Evolutionary conservation across 2,329 filamentous ascomycete species (phyloP).

Genomic region (Grosmannia penicillata): DNA sequence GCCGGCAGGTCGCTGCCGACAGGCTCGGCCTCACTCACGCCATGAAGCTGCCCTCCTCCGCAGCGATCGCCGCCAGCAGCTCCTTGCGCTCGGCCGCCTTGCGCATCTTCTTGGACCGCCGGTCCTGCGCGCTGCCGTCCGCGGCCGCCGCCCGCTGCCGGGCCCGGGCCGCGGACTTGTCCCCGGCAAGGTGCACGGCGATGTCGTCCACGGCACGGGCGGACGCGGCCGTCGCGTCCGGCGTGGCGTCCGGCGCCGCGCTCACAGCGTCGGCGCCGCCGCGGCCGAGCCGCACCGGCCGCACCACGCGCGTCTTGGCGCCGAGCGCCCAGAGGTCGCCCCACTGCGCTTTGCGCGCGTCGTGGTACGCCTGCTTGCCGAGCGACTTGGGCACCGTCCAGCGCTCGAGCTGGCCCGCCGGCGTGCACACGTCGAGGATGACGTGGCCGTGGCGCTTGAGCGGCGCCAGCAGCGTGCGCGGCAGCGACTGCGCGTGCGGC

Average conservation of each 20-base stretch:
- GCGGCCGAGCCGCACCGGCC: slow-evolving; percentile 37
- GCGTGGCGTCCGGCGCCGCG: background rate
- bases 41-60: too few relatives aligned
- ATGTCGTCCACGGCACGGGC: background rate
- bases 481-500: slow-evolving; percentile 53
- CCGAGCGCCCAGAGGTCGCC: slow-evolving; percentile 93
- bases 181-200: background rate
- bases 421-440: slow-evolving; percentile 81
- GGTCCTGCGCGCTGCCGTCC: too few relatives aligned
- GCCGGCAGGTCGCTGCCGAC: too few relatives aligned
- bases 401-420: slow-evolving; percentile 70
- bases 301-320: slow-evolving; percentile 63
- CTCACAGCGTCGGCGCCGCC: background rate
- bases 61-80: too few relatives aligned
- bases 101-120: background rate
- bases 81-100: too few relatives aligned
- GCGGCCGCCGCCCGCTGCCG: too few relatives aligned
- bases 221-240: background rate
- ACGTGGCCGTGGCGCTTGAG: slow-evolving; percentile 83
- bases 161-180: background rate
- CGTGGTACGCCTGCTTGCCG: slow-evolving; percentile 70
- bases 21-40: too few relatives aligned
- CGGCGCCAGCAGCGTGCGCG: slow-evolving; percentile 63
- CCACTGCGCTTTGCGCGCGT: slow-evolving; percentile 82
- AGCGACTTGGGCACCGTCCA: slow-evolving; percentile 84